phyloP scores from a whole-genome alignment of 805 yeast species.

The Phaffomyces antillensis region DNA sequence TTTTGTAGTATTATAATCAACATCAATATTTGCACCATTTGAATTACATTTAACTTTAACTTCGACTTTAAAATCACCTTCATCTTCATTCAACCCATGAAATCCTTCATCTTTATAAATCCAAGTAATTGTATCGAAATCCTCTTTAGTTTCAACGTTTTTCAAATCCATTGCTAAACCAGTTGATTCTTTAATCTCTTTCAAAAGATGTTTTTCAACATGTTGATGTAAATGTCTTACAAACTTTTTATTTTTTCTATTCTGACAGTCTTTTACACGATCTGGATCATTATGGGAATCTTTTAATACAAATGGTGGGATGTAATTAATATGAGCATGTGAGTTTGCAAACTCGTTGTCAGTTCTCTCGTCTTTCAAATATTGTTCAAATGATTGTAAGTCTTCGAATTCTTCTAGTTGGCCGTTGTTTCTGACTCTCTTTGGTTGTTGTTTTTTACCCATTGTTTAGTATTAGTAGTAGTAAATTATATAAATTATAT shows the following conservation, averaged over 20 bases:
- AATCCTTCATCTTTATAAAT: constrained; percentile 50
- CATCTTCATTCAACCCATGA: constrained; percentile 31
- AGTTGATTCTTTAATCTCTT: constrained; percentile 56
- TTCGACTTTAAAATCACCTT: constrained; percentile 57
- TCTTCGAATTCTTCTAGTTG: constrained; percentile 46
- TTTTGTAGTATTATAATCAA: constrained; percentile 51
- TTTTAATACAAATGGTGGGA: constrained; percentile 67
- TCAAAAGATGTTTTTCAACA: constrained; percentile 59
- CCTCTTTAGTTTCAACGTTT: constrained; percentile 39
- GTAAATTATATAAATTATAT: too few relatives aligned
- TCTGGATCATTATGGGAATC: constrained; percentile 65
- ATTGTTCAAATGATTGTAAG: constrained; percentile 53
- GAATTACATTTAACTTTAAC: constrained; percentile 61
- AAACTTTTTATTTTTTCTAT: constrained; percentile 64
- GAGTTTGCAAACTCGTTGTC: constrained; percentile 67
- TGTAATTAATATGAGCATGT: constrained; percentile 58
- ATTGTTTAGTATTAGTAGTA: neutral
- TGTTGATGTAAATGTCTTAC: constrained; percentile 72
- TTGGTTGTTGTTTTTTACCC: constrained; percentile 18
- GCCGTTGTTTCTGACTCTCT: constrained; percentile 15
- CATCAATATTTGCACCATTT: constrained; percentile 58
- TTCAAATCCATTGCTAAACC: constrained; percentile 49
- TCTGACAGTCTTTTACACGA: constrained; percentile 63
- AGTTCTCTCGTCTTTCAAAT: constrained; percentile 64
- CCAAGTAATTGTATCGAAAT: constrained; percentile 50